A percentile compares a stretch with the other conserved stretches of the same genome.
phyloP scores from a whole-genome alignment of 164 flowering plant genomes.

The Tetracentron sinense region DNA sequence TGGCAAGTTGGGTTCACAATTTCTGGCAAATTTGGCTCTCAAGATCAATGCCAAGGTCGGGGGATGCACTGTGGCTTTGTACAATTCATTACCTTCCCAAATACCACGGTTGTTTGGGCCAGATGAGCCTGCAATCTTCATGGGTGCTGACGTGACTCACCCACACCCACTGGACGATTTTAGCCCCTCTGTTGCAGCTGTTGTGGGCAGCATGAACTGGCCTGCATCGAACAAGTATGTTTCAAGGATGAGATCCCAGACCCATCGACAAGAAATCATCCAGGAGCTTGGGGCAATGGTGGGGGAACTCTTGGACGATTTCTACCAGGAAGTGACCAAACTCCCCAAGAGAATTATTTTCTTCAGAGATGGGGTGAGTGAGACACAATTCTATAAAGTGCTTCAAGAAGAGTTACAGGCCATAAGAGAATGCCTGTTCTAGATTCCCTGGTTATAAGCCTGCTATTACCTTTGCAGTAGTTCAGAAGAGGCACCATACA shows the following conservation, averaged over 20 bases:
- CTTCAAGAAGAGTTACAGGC: no score
- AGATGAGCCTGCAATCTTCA: no score
- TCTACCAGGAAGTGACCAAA: slow-evolving; percentile 38
- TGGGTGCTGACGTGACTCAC: no score
- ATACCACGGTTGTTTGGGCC: no score
- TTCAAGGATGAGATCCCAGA: slow-evolving; percentile 77
- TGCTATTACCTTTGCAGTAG: slow-evolving; percentile 71
- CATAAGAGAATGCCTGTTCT: slow-evolving; percentile 56
- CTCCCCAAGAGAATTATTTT: slow-evolving; percentile 66
- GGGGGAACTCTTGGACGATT: slow-evolving; percentile 61
- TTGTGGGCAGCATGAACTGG: slow-evolving; percentile 98
- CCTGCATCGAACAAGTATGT: slow-evolving; percentile 85
- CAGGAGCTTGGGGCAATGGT: slow-evolving; percentile 77
- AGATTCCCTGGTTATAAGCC: slow-evolving; percentile 74
- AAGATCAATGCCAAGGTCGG: no score
- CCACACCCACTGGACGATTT: no score
- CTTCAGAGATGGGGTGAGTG: slow-evolving; percentile 95
- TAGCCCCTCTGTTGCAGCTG: slow-evolving; percentile 87
- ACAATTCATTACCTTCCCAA: slow-evolving; percentile 64
- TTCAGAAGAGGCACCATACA: no score
- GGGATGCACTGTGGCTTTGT: no score
- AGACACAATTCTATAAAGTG: no score
- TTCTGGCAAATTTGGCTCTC: no score
- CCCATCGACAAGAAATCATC: no score
- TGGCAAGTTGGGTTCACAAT: no score